A percentile compares a stretch with the other conserved stretches of the same genome.
Evolutionary conservation across 2,329 filamentous ascomycete genomes (phyloP).

Genomic region (Pyrenophora tritici-repentis): DNA sequence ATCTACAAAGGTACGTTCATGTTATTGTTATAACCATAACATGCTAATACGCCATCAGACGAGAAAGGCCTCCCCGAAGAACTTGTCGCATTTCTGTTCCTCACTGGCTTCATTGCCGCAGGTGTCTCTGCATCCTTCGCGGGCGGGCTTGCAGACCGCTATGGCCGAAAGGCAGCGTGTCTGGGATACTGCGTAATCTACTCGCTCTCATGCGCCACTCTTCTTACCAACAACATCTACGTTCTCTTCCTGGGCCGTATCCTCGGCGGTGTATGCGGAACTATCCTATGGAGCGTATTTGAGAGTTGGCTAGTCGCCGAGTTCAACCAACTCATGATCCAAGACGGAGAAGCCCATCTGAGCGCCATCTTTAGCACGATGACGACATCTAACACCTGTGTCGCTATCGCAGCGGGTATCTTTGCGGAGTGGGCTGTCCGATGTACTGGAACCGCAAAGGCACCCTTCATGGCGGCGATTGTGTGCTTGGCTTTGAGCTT

Average conservation of each 20-base stretch:
- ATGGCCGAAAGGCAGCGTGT: slow-evolving; percentile 59
- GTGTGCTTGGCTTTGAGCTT: slow-evolving; percentile 53
- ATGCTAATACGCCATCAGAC: slow-evolving; percentile 32
- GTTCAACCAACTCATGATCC: slow-evolving; percentile 55
- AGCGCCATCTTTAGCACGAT: slow-evolving; percentile 61
- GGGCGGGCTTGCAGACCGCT: slow-evolving; percentile 56
- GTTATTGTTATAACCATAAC: background rate
- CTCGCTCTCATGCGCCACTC: slow-evolving; percentile 58
- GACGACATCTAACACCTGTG: slow-evolving; percentile 50
- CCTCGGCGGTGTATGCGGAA: slow-evolving; percentile 61
- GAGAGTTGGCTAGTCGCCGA: slow-evolving; percentile 68
- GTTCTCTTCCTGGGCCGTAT: slow-evolving; percentile 59
- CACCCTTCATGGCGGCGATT: slow-evolving; percentile 58
- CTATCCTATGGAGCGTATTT: slow-evolving; percentile 63
- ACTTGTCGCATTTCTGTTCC: slow-evolving; percentile 48
- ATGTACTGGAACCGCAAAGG: slow-evolving; percentile 54
- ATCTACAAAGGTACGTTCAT: slow-evolving; percentile 52
- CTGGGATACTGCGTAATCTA: slow-evolving; percentile 61
- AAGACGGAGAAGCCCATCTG: slow-evolving; percentile 52
- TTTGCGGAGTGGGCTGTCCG: slow-evolving; percentile 58
- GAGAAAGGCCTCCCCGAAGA: slow-evolving; percentile 55
- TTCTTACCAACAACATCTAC: slow-evolving; percentile 53
- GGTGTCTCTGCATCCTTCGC: slow-evolving; percentile 56
- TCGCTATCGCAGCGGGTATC: slow-evolving; percentile 61
- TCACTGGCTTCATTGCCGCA: slow-evolving; percentile 55